Conservation (phyloP, 805 yeast genomes). For the Blastobotrys attinorum region DNA sequence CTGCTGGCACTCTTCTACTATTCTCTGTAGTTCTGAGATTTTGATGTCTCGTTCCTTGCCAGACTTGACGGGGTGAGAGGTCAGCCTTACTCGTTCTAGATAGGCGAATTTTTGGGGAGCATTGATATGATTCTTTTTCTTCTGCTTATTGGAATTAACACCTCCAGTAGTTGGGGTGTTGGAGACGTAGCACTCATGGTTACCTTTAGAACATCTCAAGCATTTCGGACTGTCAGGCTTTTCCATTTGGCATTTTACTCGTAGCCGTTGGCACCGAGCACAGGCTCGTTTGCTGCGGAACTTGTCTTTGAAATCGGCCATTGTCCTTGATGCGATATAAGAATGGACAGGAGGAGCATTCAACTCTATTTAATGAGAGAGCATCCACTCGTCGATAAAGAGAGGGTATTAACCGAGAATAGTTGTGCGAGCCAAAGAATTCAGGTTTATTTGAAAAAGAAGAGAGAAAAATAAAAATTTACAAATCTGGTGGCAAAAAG, state of each 20-base stretch:
- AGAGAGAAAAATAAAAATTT: too few relatives aligned
- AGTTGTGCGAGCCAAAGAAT: too few relatives aligned
- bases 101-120: background rate
- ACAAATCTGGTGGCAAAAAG: too few relatives aligned
- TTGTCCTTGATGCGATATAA: background rate
- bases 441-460: too few relatives aligned
- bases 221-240: constrained; percentile 10
- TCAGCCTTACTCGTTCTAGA: background rate
- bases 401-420: too few relatives aligned
- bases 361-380: too few relatives aligned
- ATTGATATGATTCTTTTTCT: background rate
- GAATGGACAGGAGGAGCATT: too few relatives aligned
- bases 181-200: background rate
- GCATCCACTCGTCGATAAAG: too few relatives aligned
- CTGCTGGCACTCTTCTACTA: background rate
- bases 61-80: background rate
- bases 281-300: constrained; percentile 19
- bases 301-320: constrained; percentile 2
- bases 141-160: background rate
- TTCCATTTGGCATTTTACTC: constrained; percentile 18
- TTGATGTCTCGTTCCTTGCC: background rate
- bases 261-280: constrained; percentile 15
- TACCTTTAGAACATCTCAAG: constrained; percentile 15
- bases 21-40: background rate
- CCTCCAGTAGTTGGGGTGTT: background rate